phyloP scores from a whole-genome alignment of 2,329 filamentous ascomycete genomes.

The Penicillium paneum region DNA sequence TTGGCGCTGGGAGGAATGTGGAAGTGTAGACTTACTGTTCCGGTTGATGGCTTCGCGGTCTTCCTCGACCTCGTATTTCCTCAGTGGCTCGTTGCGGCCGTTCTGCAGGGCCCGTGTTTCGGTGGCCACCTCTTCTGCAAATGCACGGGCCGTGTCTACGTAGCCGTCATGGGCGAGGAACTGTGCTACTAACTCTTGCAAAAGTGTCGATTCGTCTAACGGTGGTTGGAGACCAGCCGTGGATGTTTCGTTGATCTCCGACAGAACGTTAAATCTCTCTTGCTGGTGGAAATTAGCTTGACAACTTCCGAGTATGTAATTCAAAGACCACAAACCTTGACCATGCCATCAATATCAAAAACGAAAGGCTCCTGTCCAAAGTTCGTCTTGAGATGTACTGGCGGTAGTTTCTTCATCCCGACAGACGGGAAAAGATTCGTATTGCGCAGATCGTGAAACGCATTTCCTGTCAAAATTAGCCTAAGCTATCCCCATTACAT shows the following conservation, averaged over 20 bases:
- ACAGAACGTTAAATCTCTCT: slow-evolving; percentile 58
- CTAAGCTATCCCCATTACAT: background rate
- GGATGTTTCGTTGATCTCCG: slow-evolving; percentile 59
- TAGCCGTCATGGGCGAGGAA: slow-evolving; percentile 95
- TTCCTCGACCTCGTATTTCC: slow-evolving; percentile 67
- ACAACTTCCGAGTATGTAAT: background rate
- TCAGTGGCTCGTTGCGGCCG: slow-evolving; percentile 51
- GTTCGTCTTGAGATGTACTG: slow-evolving; percentile 58
- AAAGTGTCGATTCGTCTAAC: slow-evolving; percentile 70
- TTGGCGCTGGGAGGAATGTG: background rate
- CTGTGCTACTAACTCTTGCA: slow-evolving; percentile 80
- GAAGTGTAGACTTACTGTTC: slow-evolving; percentile 62
- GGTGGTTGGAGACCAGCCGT: slow-evolving; percentile 61
- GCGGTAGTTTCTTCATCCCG: slow-evolving; percentile 62
- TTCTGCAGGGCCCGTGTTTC: slow-evolving; percentile 69
- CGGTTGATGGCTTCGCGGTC: slow-evolving; percentile 83
- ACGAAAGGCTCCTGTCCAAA: slow-evolving; percentile 73
- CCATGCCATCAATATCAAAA: slow-evolving; percentile 85
- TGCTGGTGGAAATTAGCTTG: slow-evolving; percentile 44
- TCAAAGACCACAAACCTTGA: slow-evolving; percentile 58
- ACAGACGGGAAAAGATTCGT: slow-evolving; percentile 54
- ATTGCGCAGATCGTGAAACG: slow-evolving; percentile 46
- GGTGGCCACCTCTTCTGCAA: slow-evolving; percentile 73
- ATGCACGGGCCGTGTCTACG: slow-evolving; percentile 84
- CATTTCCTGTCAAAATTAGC: slow-evolving; percentile 51